Evolutionary conservation across 768 basidiomycete genomes (phyloP).

Genomic region (Boletus sp.): DNA sequence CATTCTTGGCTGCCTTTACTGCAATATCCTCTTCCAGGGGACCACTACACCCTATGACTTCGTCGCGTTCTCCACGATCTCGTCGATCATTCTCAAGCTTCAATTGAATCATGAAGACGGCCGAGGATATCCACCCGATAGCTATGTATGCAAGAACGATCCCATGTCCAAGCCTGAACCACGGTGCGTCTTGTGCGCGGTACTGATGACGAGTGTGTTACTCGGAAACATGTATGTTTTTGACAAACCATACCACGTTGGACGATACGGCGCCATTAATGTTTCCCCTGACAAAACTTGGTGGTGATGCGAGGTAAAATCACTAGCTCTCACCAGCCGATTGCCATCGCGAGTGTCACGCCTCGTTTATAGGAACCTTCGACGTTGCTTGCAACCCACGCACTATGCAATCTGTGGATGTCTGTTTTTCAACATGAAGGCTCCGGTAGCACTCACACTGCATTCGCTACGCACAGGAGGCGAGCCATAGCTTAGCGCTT

Average conservation of each 20-base stretch:
- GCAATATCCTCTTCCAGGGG: constrained; percentile 37
- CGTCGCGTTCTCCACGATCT: constrained; percentile 66
- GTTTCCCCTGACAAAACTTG: constrained; percentile 43
- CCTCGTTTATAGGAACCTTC: constrained; percentile 75
- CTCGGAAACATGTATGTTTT: background rate
- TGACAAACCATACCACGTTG: constrained; percentile 51
- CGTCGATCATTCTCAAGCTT: constrained; percentile 58
- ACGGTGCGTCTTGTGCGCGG: constrained; percentile 58
- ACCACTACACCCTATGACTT: constrained; percentile 50
- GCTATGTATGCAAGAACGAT: constrained; percentile 68
- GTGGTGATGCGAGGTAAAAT: constrained; percentile 13
- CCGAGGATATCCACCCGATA: constrained; percentile 56
- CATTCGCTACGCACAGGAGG: constrained; percentile 37
- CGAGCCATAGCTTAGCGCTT: background rate
- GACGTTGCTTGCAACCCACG: constrained; percentile 70
- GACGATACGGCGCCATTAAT: constrained; percentile 66
- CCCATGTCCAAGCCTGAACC: constrained; percentile 68
- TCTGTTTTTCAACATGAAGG: constrained; percentile 6
- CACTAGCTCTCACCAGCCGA: constrained; percentile 42
- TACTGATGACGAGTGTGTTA: constrained; percentile 41
- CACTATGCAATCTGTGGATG: constrained; percentile 33
- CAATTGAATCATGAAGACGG: constrained; percentile 45
- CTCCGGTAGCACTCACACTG: constrained; percentile 39
- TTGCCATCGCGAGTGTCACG: constrained; percentile 66
- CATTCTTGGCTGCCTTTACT: constrained; percentile 41